Percentiles rank a stretch among this genome's conserved stretches.
Conservation (phyloP, 768 basidiomycete species). For the Lactifluus hygrophoroides region DNA sequence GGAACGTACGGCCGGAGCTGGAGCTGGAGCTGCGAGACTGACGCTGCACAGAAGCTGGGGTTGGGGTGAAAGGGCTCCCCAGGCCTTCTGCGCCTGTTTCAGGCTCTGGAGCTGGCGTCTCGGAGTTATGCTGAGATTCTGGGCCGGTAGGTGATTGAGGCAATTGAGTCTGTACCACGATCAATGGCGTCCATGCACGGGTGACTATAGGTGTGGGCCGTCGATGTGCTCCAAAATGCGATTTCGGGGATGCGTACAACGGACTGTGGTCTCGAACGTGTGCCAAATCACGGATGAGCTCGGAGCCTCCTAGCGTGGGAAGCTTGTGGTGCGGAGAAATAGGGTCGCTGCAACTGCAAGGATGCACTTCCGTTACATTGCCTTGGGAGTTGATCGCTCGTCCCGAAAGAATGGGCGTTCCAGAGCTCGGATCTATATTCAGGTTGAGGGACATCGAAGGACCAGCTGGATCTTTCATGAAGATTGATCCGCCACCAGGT, state of each 20-base stretch:
- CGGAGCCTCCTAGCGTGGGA: background rate
- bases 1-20: background rate
- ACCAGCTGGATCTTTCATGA: conserved; percentile 4
- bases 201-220: background rate
- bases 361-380: conserved; percentile 5
- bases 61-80: conserved; percentile 6
- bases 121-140: background rate
- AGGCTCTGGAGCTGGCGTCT: background rate
- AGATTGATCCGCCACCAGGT: conserved; percentile 7
- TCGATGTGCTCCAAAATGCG: background rate
- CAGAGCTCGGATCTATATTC: conserved; percentile 6
- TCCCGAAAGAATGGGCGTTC: conserved; percentile 13
- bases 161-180: conserved; percentile 2
- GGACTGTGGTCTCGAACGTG: background rate
- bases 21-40: background rate
- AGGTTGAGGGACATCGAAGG: conserved; percentile 10
- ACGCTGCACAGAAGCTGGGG: background rate
- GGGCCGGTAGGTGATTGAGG: background rate
- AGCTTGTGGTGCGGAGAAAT: background rate
- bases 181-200: background rate
- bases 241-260: background rate
- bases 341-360: conserved; percentile 5
- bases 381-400: conserved; percentile 2
- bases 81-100: background rate
- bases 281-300: background rate